These are phyloP conservation scores for Delphinella strobiligena DNA, from an alignment of 2,329 filamentous ascomycete species.

Conservation along the genomic window DNA sequence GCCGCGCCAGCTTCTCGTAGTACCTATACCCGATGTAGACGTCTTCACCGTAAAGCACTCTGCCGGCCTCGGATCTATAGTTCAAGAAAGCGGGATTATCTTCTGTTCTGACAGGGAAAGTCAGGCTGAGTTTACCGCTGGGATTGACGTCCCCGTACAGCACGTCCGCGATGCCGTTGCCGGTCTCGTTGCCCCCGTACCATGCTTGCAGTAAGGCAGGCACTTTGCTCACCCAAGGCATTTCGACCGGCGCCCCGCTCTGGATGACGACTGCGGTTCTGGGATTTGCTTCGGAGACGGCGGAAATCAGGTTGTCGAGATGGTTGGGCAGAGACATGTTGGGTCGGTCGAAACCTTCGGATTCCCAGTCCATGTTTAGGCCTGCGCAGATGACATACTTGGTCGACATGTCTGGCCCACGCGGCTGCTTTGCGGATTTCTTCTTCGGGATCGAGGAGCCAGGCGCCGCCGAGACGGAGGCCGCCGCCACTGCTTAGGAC, in stretches of 20 bases:
- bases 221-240: constrained; percentile 57
- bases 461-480: constrained; percentile 48
- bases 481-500: constrained; percentile 55
- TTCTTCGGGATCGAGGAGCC: constrained; percentile 45
- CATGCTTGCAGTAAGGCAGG: constrained; percentile 62
- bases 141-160: constrained; percentile 64
- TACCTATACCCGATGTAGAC: constrained; percentile 62
- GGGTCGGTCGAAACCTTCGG: constrained; percentile 54
- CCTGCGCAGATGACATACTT: constrained; percentile 69
- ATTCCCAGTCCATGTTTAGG: constrained; percentile 67
- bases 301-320: constrained; percentile 53
- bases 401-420: constrained; percentile 57
- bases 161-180: constrained; percentile 68
- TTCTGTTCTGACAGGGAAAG: constrained; percentile 44
- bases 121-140: constrained; percentile 61
- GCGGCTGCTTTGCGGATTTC: constrained; percentile 54
- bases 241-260: constrained; percentile 60
- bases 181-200: constrained; percentile 81
- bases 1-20: constrained; percentile 51
- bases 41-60: constrained; percentile 60
- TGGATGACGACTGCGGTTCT: constrained; percentile 65
- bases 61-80: constrained; percentile 59
- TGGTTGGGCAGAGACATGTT: constrained; percentile 48
- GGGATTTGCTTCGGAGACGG: constrained; percentile 54
- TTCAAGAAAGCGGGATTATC: constrained; percentile 57